phyloP scores from a whole-genome alignment of 2,329 filamentous ascomycete species.

The Fusarium sp. region DNA sequence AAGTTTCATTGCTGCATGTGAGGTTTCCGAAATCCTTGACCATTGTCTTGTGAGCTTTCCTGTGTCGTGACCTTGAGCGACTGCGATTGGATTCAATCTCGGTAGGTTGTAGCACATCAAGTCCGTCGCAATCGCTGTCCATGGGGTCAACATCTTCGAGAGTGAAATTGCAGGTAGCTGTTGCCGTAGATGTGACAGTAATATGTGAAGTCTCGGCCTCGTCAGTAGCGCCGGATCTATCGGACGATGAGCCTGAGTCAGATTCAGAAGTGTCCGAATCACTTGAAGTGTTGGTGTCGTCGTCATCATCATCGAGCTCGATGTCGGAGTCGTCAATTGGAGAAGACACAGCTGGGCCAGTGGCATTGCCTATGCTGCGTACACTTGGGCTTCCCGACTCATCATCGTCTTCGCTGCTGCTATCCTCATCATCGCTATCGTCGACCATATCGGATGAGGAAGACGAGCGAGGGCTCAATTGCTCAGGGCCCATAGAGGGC shows the following conservation, averaged over 20 bases:
- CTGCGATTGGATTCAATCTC: slow-evolving; percentile 65
- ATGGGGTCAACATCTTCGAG: slow-evolving; percentile 65
- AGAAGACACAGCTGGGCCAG: slow-evolving; percentile 27
- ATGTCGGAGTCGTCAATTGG: slow-evolving; percentile 35
- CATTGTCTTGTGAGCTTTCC: slow-evolving; percentile 60
- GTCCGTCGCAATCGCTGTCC: slow-evolving; percentile 62
- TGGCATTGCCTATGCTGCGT: slow-evolving; percentile 47
- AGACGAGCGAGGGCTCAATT: slow-evolving; percentile 57
- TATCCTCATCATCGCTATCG: slow-evolving; percentile 45
- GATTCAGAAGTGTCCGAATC: slow-evolving; percentile 43
- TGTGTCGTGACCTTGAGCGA: slow-evolving; percentile 57
- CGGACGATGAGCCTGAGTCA: slow-evolving; percentile 44
- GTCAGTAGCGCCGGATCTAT: slow-evolving; percentile 45
- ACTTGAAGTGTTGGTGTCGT: slow-evolving; percentile 36
- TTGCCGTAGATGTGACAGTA: slow-evolving; percentile 34
- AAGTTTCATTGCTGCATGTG: slow-evolving; percentile 60
- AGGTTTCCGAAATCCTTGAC: slow-evolving; percentile 63
- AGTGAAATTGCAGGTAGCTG: slow-evolving; percentile 53
- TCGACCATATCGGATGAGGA: slow-evolving; percentile 50
- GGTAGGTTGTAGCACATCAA: slow-evolving; percentile 61
- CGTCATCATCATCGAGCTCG: slow-evolving; percentile 23
- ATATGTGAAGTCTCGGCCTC: slow-evolving; percentile 45
- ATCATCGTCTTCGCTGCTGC: slow-evolving; percentile 45
- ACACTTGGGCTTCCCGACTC: slow-evolving; percentile 51
- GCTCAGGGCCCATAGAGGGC: slow-evolving; percentile 53